Evolutionary conservation across 495 filamentous ascomycete genomes (phyloP), one percentile per base, ranked within the genome.

Genomic region (Hypomontagnella submonticulosa): DNA sequence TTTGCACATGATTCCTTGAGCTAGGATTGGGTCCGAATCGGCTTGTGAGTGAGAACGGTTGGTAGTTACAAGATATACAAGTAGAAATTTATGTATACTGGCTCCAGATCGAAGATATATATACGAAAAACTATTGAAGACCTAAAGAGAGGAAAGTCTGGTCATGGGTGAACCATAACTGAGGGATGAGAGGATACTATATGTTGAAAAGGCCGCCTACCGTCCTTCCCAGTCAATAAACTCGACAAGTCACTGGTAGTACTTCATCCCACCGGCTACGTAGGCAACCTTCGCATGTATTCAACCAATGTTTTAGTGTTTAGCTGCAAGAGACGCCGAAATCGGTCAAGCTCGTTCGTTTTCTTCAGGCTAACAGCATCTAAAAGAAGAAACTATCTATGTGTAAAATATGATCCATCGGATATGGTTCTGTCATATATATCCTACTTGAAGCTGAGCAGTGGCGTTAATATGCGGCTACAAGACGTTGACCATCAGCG

Each of bases 391-490:
- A 15, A 16, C 16, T 13, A 27, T n/a, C 11, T 12, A 11, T 4
- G 12, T 2, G 6, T 38, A 53, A 10, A 15, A 53, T 53, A 40
- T 53, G 34, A 53, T 53, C 19, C 34, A 4, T 53, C 49, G 38
- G 49, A 20, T 40, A 4, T 38, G 19, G 12, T 15, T 18, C 9
- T 40, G 16, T 27, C 9, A 16, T 40, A 27, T 18, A 6, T 40
- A 38, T 47, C 33, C 30, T 48, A 4, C 18, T 30, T 40, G 43
- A 16, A 20, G 42, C 30, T 15, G 10, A 47, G n/a, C 4, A 27
- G 33, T 41, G 20, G 16, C 9, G 56, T 32, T 19, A 8, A 50
- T 34, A 32, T 59, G 44, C 36, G 56, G 27, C 44, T 50, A 40
- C 11, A 12, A 50, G 55, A 41, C 9, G n/a, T 19, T 13, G 55